A percentile compares a stretch with the other conserved stretches of the same genome.
These are phyloP conservation scores for Butyriboletus loyo DNA, from an alignment of 768 basidiomycete genomes.

Conservation along the genomic window DNA sequence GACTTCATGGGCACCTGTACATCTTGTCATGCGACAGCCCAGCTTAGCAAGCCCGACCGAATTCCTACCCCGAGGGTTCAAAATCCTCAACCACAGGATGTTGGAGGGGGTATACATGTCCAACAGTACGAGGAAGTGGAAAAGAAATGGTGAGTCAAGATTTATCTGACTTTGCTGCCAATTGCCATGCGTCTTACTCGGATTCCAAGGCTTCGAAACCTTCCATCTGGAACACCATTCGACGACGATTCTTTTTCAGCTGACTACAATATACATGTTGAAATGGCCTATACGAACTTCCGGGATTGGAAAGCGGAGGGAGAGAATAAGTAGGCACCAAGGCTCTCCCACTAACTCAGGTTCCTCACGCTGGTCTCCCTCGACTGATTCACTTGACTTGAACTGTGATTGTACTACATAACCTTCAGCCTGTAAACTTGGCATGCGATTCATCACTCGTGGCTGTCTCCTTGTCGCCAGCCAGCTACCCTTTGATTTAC, in stretches of 20 bases:
- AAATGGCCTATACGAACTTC: background rate
- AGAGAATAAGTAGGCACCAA: background rate
- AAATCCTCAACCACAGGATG: background rate
- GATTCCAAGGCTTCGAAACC: background rate
- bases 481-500: background rate
- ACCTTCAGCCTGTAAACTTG: background rate
- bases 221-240: background rate
- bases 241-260: background rate
- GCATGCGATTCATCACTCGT: background rate
- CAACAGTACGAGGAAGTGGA: background rate
- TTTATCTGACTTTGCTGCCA: background rate
- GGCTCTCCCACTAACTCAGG: background rate
- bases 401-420: background rate
- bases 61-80: background rate
- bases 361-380: background rate
- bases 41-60: background rate
- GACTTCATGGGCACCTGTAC: conserved; percentile 3
- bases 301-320: background rate
- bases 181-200: background rate
- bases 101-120: background rate
- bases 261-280: background rate
- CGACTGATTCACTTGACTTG: too few relatives aligned
- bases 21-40: conserved; percentile 2
- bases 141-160: background rate
- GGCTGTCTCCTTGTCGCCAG: background rate